Conservation (phyloP, 2,329 filamentous ascomycete genomes). For the Exophiala oligosperma region DNA sequence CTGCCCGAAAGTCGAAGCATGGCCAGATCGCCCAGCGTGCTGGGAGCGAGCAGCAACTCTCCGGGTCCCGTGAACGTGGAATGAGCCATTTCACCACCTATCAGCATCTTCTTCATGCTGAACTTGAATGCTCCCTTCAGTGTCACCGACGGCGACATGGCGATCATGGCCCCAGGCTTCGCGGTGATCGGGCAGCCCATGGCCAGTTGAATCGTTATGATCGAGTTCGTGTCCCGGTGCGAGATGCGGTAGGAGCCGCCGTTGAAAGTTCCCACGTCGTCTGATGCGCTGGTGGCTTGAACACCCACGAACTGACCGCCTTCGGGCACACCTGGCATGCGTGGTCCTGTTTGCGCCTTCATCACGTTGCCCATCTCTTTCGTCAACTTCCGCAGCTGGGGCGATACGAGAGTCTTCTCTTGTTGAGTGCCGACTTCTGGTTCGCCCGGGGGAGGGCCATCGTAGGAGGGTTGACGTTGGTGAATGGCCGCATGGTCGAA, state of each 20-base stretch:
- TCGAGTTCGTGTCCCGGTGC: constrained; percentile 86
- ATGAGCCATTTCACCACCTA: constrained; percentile 73
- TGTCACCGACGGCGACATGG: constrained; percentile 86
- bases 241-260: constrained; percentile 92
- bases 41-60: constrained; percentile 80
- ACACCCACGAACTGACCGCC: constrained; percentile 64
- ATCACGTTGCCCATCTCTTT: constrained; percentile 24
- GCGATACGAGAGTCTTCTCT: constrained; percentile 13
- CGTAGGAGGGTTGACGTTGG: constrained; percentile 22
- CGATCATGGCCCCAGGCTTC: constrained; percentile 88
- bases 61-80: constrained; percentile 87
- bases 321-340: constrained; percentile 44
- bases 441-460: constrained; percentile 11
- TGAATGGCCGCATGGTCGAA: constrained; percentile 27
- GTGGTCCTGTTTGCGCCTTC: constrained; percentile 16
- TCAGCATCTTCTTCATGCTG: constrained; percentile 85
- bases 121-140: constrained; percentile 83
- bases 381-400: constrained; percentile 16
- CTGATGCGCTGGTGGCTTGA: constrained; percentile 55
- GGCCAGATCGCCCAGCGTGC: constrained; percentile 80
- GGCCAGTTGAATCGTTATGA: constrained; percentile 84
- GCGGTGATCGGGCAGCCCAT: constrained; percentile 80
- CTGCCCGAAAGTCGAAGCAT: constrained; percentile 73
- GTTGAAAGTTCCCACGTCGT: constrained; percentile 96
- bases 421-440: constrained; percentile 2